phyloP scores from a whole-genome alignment of 306 rosid genomes.

The Fagus crenata region DNA sequence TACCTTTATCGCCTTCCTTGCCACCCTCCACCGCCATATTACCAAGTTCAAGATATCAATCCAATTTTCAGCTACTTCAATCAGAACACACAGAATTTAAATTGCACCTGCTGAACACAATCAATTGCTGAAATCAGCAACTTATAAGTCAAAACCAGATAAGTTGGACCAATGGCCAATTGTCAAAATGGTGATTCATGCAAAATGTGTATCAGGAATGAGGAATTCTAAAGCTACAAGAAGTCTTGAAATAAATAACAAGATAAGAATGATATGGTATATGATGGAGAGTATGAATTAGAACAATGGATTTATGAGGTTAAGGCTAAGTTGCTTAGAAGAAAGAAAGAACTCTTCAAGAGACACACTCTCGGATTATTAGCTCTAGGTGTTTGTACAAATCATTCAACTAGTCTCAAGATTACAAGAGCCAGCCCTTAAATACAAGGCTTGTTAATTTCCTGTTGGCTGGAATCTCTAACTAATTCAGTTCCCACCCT shows the following conservation, averaged over 20 bases:
- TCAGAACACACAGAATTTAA: neutral
- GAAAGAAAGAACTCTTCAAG: no score
- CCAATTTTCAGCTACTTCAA: neutral
- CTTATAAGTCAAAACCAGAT: neutral
- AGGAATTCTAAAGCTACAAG: neutral
- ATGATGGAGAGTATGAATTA: no score
- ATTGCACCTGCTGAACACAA: conserved; percentile 9
- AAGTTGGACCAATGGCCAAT: neutral
- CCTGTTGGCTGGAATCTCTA: no score
- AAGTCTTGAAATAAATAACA: neutral
- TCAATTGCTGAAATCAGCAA: neutral
- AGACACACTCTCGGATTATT: no score
- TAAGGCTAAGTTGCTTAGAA: no score
- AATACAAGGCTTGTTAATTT: no score
- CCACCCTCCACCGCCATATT: conserved; percentile 29
- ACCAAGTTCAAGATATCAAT: conserved; percentile 3
- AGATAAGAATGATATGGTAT: no score
- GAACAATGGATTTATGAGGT: no score
- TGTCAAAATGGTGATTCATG: neutral
- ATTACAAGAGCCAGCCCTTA: no score
- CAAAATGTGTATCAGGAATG: neutral
- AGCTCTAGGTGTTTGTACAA: no score
- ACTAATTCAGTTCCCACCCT: no score
- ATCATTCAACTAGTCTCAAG: no score
- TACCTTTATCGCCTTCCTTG: neutral